Conservation (phyloP, 192 early-diverging fungal genomes). For the Linnemannia exigua region DNA sequence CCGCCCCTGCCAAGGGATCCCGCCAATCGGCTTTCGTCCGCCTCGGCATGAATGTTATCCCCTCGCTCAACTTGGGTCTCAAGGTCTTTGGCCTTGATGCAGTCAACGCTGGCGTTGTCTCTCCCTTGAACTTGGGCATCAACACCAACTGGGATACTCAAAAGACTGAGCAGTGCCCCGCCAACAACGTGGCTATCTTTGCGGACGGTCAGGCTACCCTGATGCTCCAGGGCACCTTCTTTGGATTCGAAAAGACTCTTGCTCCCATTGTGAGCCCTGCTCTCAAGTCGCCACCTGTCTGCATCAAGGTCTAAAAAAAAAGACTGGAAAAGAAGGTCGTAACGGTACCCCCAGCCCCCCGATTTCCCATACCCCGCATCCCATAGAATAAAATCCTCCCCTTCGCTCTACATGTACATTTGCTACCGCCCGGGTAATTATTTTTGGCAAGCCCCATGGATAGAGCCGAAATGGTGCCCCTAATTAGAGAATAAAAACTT, state of each 20-base stretch:
- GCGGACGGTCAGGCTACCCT: slow-evolving; percentile 27
- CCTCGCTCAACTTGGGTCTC: slow-evolving; percentile 22
- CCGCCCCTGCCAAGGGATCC: neutral
- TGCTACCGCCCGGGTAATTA: neutral
- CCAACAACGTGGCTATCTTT: slow-evolving; percentile 23
- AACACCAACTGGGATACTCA: slow-evolving; percentile 45
- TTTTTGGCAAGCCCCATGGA: neutral
- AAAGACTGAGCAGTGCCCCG: slow-evolving; percentile 20
- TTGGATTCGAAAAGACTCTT: slow-evolving; percentile 37
- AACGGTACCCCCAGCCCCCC: too few relatives aligned
- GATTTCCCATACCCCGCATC: neutral
- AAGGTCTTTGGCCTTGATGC: slow-evolving; percentile 25
- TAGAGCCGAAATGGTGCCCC: neutral
- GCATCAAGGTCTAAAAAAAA: slow-evolving; percentile 17
- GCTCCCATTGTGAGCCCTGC: slow-evolving; percentile 21
- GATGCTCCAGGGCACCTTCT: slow-evolving; percentile 23
- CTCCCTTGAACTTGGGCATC: slow-evolving; percentile 28
- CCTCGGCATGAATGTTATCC: slow-evolving; percentile 27
- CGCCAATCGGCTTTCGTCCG: slow-evolving; percentile 31
- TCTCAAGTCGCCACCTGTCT: slow-evolving; percentile 20
- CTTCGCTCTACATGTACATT: neutral
- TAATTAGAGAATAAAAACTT: neutral
- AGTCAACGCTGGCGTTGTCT: slow-evolving; percentile 22
- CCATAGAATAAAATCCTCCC: neutral
- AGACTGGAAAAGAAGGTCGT: too few relatives aligned